These are phyloP conservation scores for Eucalyptus caleyi DNA, from an alignment of 345 rosid species.

Conservation along the genomic window DNA sequence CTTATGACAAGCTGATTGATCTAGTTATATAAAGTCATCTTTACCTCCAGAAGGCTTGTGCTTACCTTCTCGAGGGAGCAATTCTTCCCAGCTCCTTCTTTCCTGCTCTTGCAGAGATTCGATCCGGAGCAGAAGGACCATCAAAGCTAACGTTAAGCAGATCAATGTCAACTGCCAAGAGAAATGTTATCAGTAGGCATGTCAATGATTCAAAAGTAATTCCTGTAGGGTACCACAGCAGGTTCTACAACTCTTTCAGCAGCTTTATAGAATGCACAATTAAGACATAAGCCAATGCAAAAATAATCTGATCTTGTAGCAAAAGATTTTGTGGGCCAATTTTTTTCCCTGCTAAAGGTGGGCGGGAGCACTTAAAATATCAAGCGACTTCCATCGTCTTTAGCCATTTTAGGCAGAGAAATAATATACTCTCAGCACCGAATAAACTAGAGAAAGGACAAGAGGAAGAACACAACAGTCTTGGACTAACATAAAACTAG, in stretches of 20 bases:
- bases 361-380: not conserved
- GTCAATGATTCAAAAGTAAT: not conserved
- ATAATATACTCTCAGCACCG: not conserved
- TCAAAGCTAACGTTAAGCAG: slow-evolving; percentile 92
- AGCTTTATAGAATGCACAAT: not conserved
- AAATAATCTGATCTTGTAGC: not conserved
- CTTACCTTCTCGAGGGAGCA: slow-evolving; percentile 69
- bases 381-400: not conserved
- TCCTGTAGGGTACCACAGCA: not conserved
- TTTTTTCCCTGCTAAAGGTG: not conserved
- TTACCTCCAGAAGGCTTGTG: not conserved
- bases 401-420: not conserved
- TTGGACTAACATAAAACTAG: not conserved
- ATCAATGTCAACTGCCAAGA: slow-evolving; percentile 66
- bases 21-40: not conserved
- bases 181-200: not conserved
- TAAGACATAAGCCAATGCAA: not conserved
- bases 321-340: not conserved
- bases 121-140: slow-evolving; percentile 82
- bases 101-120: slow-evolving; percentile 78
- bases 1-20: not conserved
- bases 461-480: not conserved
- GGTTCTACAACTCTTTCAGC: not conserved
- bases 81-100: slow-evolving; percentile 53
- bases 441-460: not conserved